Base-by-base conservation (phyloP, 2,329 filamentous ascomycete genomes). In the Conoideocrella luteorostrata region DNA sequence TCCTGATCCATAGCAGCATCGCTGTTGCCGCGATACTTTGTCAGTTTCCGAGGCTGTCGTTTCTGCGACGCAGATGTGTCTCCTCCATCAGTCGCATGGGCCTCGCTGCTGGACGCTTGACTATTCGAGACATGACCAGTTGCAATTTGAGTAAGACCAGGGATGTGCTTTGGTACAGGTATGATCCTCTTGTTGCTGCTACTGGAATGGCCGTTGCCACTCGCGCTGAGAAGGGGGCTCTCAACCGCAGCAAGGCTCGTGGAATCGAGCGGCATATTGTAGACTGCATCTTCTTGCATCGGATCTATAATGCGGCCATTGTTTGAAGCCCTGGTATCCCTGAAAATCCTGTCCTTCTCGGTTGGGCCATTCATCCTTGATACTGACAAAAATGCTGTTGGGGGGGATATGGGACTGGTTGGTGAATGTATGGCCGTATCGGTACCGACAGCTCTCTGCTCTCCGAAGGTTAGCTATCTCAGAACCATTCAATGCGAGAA, bases 11-110 rank as follows among this genome's bases (percentile, higher is more conserved):
- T 20, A 10, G 51, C 43, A 23, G 51, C 52, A 24, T 68, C 66
- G 51, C 60, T 67, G 46, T 53, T 65, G 21, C 57, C 60, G 21
- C 66, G 63, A 41, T 50, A 59, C 55, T 72, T 73, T 17, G 60
- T 65, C 26, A 72, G 56, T 50, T 71, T 71, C 41, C 62, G 64
- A 28, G 61, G 64, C 37, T 60, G 58, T n/a, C 64, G 58, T 47
- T 63, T 69, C 22, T 51, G 49, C 7, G 54, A 50, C 18, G 51
- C 47, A 11, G 46, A 47, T 15, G 48, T 44, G 37, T 53, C 53
- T 39, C 47, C 54, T 13, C 49, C 49, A 21, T 67, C 63, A 7
- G 55, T 51, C 7, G 55, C 54, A n/a, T 54, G 55, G 26, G 57
- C 61, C 38, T 66, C 63, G 45, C 61, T 63, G 45, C 61, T 67